Conservation (phyloP, 75 land plant genomes). For the Picea glauca region DNA sequence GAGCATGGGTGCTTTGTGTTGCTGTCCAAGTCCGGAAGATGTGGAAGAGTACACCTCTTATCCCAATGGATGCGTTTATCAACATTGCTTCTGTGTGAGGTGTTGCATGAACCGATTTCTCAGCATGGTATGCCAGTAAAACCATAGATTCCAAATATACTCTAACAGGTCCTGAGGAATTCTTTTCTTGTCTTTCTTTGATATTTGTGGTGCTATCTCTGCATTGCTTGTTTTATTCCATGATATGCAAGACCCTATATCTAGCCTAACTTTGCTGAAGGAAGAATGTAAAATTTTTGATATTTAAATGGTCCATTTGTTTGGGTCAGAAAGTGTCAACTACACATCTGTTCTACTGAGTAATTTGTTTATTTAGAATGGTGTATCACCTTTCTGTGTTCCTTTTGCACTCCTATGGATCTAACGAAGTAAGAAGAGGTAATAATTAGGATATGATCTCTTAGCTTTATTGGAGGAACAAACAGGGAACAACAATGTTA, state of each 20-base stretch:
- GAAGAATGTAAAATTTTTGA: background rate
- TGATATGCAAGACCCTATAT: background rate
- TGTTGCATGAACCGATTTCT: conserved; percentile 51
- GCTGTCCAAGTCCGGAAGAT: conserved; percentile 58
- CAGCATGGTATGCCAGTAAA: conserved; percentile 35
- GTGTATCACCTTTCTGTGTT: background rate
- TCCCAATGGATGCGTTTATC: conserved; percentile 45
- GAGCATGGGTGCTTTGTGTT: conserved; percentile 73
- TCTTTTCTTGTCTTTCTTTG: background rate
- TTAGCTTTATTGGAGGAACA: no score
- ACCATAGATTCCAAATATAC: background rate
- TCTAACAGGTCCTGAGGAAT: background rate
- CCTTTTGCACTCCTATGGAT: background rate
- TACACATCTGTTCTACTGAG: background rate
- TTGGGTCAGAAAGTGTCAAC: background rate
- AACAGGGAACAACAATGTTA: no score
- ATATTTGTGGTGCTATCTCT: background rate
- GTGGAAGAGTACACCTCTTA: conserved; percentile 48
- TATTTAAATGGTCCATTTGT: background rate
- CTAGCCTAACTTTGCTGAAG: background rate
- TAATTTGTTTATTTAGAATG: background rate
- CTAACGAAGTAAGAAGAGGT: background rate
- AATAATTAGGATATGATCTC: background rate
- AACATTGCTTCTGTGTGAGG: conserved; percentile 51
- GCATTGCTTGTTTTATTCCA: background rate